Evolutionary conservation across 345 rosid species (phyloP).

Genomic region (Euphorbia tirucalli): DNA sequence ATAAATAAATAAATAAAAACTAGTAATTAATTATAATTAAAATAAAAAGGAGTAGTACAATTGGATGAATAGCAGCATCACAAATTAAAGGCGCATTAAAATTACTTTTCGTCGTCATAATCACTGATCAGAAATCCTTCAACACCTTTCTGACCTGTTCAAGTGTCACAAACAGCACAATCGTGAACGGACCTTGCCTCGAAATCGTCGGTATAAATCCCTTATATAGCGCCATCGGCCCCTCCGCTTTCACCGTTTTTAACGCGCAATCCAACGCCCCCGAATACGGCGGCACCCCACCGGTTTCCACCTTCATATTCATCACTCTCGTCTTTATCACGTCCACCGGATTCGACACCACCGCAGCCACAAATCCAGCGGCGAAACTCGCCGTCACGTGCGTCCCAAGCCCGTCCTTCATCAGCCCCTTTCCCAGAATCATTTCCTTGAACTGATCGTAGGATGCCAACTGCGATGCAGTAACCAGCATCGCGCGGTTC

Average conservation of each 20-base stretch:
- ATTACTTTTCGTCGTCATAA: background rate
- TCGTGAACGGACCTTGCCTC: conserved; percentile 86
- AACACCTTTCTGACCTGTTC: conserved; percentile 16
- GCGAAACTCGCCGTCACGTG: conserved; percentile 77
- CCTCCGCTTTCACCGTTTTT: conserved; percentile 76
- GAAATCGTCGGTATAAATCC: conserved; percentile 84
- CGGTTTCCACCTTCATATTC: conserved; percentile 79
- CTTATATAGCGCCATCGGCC: conserved; percentile 73
- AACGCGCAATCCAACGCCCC: conserved; percentile 76
- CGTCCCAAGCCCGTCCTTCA: conserved; percentile 70
- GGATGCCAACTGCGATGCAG: conserved; percentile 79
- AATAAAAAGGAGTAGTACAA: no score
- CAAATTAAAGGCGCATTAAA: background rate
- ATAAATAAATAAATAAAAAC: no score
- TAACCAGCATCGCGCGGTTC: conserved; percentile 85
- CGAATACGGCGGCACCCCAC: conserved; percentile 56
- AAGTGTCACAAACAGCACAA: conserved; percentile 20
- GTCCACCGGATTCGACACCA: conserved; percentile 76
- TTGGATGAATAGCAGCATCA: no score
- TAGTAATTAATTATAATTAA: no score
- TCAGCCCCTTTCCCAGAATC: conserved; percentile 44
- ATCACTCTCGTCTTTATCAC: conserved; percentile 87
- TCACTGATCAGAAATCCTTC: background rate
- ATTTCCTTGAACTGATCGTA: conserved; percentile 79
- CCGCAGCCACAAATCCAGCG: conserved; percentile 85